Base-by-base conservation (phyloP, 441 rosid genomes). In the Cnidoscolus chayamansa region DNA sequence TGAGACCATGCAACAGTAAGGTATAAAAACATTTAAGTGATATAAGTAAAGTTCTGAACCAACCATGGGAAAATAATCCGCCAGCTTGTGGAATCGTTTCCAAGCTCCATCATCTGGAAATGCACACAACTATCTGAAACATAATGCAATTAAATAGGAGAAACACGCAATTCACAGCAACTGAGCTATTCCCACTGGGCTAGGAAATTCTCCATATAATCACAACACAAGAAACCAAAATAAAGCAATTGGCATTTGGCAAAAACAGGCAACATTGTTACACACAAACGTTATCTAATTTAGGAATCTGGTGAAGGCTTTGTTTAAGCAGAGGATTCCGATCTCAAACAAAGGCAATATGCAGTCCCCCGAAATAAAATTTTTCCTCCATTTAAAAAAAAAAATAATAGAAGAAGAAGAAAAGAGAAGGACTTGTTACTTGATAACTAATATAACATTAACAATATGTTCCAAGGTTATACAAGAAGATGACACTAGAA, bases 31-130 rank as follows among this genome's bases (percentile, higher is more conserved):
- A 67, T 49, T 35, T 35, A 35, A 65, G 11, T 56, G 40, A 71
- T 37, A 59, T 32, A 37, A 62, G 59, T 25, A 35, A 32, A 57
- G 31, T 19, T 7, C 17, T 16, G 67, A 78, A 85, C 89, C 71
- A 62, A 95, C 99, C 83, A 71, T 85, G 25, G 97, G 96, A 73
- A 86, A 25, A 25, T 25, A 25, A 25, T 25, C 25, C 25, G 25
- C 25, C 25, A 25, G 25, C 25, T 25, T 25, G 25, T 25, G 25
- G 25, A 25, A 25, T 25, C 25, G 25, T 25, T 25, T 25, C 96
- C 97, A 92, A 54, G 99, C 99, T 81, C 99, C 99, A 80, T 95
- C 99, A 82, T 95, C 99, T 2, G 99, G 98, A 87, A 95, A 95
- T 69, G 98, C 99, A 61, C 25, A 95, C 86, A 61, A 90, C 86